These are phyloP conservation scores for Suhomyces sp. DNA, from an alignment of 805 yeast genomes.

Conservation along the genomic window DNA sequence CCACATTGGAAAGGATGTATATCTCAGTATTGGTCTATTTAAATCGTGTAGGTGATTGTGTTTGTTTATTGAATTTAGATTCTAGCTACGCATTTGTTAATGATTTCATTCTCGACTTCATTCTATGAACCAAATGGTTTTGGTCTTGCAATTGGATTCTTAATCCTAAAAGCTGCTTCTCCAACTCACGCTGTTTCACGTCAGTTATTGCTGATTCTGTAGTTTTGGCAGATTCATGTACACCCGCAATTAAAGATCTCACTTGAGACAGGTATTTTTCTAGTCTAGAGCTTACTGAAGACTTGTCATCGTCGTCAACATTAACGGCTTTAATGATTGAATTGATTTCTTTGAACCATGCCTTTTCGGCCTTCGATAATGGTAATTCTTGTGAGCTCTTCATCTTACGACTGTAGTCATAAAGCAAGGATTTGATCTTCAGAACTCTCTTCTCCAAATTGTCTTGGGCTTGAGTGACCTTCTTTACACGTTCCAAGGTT, in stretches of 20 bases:
- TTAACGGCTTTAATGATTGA: constrained; percentile 17
- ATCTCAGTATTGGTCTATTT: not conserved
- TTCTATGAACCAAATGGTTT: not conserved
- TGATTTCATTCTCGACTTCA: not conserved
- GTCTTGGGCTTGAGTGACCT: constrained; percentile 19
- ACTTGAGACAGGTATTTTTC: constrained; percentile 21
- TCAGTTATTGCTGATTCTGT: not conserved
- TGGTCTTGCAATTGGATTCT: not conserved
- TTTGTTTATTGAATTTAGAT: not conserved
- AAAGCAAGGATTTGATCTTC: constrained; percentile 20
- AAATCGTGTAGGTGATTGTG: not conserved
- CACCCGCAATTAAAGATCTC: constrained; percentile 7
- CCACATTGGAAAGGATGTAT: not conserved
- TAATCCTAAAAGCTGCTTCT: constrained; percentile 8
- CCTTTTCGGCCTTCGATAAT: constrained; percentile 31
- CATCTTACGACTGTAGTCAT: constrained; percentile 20
- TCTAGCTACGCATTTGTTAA: not conserved
- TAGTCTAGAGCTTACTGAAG: constrained; percentile 12
- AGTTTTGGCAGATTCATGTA: not conserved
- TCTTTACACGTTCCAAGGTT: constrained; percentile 6
- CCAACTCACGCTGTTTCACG: constrained; percentile 17
- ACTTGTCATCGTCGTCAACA: constrained; percentile 4
- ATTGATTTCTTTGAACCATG: constrained; percentile 39
- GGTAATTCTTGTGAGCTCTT: constrained; percentile 25
- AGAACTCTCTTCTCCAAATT: constrained; percentile 18